phyloP scores from a whole-genome alignment of 202 grass and related monocot species.

The Bolboschoenoplectus hybrid region DNA sequence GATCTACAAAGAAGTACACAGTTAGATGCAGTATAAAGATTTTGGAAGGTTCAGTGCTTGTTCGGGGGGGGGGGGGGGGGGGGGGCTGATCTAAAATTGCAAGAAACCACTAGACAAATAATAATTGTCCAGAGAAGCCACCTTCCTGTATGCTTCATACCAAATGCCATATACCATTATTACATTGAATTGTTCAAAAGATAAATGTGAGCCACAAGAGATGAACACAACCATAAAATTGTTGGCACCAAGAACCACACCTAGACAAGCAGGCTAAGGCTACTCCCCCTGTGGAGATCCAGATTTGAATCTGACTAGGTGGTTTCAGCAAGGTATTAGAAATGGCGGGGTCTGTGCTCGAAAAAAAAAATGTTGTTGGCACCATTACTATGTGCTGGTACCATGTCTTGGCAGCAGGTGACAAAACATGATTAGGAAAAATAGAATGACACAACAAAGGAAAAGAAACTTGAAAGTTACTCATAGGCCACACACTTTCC shows the following conservation, averaged over 20 bases:
- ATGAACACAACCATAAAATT: background rate
- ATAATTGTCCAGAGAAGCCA: background rate
- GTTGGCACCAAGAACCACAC: constrained; percentile 5
- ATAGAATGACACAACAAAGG: background rate
- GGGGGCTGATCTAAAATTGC: background rate
- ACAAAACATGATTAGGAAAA: background rate
- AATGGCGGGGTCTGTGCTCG: background rate
- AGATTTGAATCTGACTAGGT: background rate
- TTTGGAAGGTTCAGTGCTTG: background rate
- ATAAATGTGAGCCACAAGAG: background rate
- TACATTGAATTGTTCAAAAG: background rate
- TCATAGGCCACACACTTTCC: background rate
- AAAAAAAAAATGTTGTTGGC: background rate
- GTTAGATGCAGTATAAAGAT: constrained; percentile 13
- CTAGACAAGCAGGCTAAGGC: background rate
- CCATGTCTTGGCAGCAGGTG: background rate
- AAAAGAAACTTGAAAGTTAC: background rate
- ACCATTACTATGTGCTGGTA: background rate
- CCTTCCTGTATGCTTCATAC: background rate
- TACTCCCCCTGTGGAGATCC: background rate
- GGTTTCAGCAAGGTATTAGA: background rate
- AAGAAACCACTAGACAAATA: background rate
- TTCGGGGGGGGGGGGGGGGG: background rate
- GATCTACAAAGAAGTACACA: constrained; percentile 50
- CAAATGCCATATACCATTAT: background rate